Conservation (phyloP, 371 early-diverging fungal genomes). For the Phascolomyces articulosus region DNA sequence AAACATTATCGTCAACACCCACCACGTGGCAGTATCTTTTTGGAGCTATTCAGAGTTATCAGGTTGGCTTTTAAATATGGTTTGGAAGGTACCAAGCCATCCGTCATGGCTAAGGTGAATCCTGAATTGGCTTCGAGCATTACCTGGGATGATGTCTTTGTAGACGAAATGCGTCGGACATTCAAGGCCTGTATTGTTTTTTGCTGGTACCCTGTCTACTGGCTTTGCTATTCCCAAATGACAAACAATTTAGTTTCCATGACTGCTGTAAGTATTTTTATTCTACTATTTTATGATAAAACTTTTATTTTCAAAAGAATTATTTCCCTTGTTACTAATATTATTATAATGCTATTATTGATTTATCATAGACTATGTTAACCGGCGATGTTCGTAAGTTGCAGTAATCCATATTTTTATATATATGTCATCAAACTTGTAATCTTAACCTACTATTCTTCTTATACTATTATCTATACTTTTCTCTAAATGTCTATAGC, state of each 20-base stretch:
- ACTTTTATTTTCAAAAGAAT: too few relatives aligned
- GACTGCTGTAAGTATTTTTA: conserved; percentile 46
- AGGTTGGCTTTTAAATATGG: conserved; percentile 28
- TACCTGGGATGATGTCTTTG: conserved; percentile 71
- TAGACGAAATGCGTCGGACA: conserved; percentile 63
- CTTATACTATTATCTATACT: background rate
- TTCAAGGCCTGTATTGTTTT: conserved; percentile 72
- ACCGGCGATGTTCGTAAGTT: conserved; percentile 52
- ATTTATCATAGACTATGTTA: conserved; percentile 50
- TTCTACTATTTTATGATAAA: too few relatives aligned
- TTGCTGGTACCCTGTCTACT: conserved; percentile 71
- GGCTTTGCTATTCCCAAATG: conserved; percentile 77
- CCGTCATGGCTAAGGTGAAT: conserved; percentile 15
- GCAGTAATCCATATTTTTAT: too few relatives aligned
- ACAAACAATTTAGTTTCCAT: conserved; percentile 72
- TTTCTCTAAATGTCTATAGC: conserved; percentile 12
- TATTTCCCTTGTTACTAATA: too few relatives aligned
- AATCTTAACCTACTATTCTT: too few relatives aligned
- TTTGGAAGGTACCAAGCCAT: conserved; percentile 43
- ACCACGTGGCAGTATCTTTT: conserved; percentile 53
- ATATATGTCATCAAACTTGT: too few relatives aligned
- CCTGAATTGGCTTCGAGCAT: conserved; percentile 27
- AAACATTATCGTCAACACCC: conserved; percentile 53
- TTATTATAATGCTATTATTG: too few relatives aligned
- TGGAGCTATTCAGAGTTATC: conserved; percentile 28